Percentiles rank a stretch among this genome's conserved stretches.
phyloP scores from a whole-genome alignment of 1,284 basidiomycete genomes.

The Trametes hirsuta region DNA sequence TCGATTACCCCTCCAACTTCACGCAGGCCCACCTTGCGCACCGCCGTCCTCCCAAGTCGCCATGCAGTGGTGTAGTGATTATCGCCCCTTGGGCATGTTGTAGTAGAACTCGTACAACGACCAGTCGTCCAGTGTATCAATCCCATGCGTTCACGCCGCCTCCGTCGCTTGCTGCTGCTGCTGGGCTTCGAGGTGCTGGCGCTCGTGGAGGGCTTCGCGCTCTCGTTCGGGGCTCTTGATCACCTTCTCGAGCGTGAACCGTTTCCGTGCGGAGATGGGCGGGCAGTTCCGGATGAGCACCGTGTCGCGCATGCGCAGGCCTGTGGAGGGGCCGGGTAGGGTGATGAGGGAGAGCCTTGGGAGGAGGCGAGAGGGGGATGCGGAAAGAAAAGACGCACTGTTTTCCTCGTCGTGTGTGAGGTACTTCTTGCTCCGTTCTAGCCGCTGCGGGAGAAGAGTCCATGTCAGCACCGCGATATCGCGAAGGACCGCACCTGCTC shows the following conservation, averaged over 20 bases:
- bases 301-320: constrained; percentile 63
- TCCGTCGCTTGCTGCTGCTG: background rate
- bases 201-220: constrained; percentile 43
- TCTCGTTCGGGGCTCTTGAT: constrained; percentile 68
- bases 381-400: constrained; percentile 43
- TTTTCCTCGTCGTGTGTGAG: constrained; percentile 74
- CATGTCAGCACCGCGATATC: background rate
- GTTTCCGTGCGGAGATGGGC: constrained; percentile 75
- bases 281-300: constrained; percentile 80
- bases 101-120: background rate
- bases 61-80: background rate
- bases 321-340: constrained; percentile 40
- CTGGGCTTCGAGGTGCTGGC: constrained; percentile 21
- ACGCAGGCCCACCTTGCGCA: background rate
- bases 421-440: constrained; percentile 75
- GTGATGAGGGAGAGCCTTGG: background rate
- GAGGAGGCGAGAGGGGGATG: background rate
- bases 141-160: background rate
- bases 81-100: constrained; percentile 5
- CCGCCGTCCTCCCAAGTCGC: background rate
- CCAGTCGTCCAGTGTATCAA: background rate
- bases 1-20: background rate
- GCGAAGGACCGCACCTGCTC: background rate
- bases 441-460: constrained; percentile 46
- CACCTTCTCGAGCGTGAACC: constrained; percentile 69